Conservation (phyloP, 148 eudicot species). For the Cornus suecica region DNA sequence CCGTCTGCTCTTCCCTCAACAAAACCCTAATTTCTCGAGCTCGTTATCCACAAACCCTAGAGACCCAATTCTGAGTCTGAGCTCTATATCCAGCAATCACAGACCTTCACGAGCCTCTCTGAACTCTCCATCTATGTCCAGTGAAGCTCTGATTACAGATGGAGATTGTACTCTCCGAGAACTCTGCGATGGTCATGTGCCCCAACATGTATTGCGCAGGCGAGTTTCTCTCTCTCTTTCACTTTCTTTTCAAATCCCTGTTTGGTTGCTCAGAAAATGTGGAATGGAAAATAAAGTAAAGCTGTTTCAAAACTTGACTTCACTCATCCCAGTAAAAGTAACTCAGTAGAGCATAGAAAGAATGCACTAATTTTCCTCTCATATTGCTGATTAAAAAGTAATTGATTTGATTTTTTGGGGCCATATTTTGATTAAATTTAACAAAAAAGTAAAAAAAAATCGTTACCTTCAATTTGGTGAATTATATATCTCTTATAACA, state of each 20-base stretch:
- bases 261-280: slow-evolving; percentile 7
- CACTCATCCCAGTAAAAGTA: neutral
- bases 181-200: slow-evolving; percentile 70
- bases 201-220: slow-evolving; percentile 68
- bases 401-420: neutral
- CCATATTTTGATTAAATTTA: too few species aligned
- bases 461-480: neutral
- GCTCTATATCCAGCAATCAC: slow-evolving; percentile 3
- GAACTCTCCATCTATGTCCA: slow-evolving; percentile 5
- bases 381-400: neutral
- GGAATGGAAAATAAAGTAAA: neutral
- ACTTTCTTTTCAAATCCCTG: neutral
- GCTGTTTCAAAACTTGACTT: neutral
- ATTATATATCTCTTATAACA: neutral
- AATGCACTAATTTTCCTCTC: neutral
- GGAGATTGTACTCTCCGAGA: slow-evolving; percentile 48
- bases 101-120: slow-evolving; percentile 19
- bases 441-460: too few species aligned
- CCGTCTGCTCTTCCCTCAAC: neutral
- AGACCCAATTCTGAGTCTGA: neutral
- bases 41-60: slow-evolving; percentile 4
- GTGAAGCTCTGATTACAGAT: slow-evolving; percentile 13
- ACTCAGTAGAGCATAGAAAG: too few species aligned
- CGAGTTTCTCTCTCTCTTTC: slow-evolving; percentile 7
- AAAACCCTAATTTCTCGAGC: neutral